Percentiles rank a stretch among this genome's conserved stretches.
These are phyloP conservation scores for Leishmania arabica DNA, from an alignment of 208 protist genomes.

Conservation along the genomic window DNA sequence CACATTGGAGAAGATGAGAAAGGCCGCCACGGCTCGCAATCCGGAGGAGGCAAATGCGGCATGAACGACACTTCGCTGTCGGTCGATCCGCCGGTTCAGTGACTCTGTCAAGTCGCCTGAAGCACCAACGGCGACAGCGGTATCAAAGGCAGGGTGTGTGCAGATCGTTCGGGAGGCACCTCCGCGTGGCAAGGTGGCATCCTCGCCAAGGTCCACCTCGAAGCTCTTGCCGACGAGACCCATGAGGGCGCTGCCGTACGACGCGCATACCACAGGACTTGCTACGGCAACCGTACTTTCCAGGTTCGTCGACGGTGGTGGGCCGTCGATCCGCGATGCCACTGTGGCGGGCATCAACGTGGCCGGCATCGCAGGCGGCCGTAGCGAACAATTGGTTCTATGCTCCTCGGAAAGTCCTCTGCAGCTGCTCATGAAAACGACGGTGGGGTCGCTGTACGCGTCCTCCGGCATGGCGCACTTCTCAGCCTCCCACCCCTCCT, in stretches of 20 bases:
- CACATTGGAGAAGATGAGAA: neutral
- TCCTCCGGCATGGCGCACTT: neutral
- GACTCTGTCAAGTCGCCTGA: neutral
- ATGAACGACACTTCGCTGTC: neutral
- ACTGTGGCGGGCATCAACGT: neutral
- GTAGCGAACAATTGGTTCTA: constrained; percentile 1
- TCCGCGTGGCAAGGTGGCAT: too few species aligned
- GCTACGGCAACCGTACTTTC: neutral
- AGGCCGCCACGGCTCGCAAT: neutral
- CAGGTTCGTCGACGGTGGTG: neutral
- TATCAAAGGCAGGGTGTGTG: neutral
- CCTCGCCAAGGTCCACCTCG: neutral
- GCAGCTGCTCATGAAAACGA: constrained; percentile 12
- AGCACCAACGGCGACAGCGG: neutral
- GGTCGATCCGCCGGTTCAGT: constrained; percentile 5
- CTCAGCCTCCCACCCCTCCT: neutral
- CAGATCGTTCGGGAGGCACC: neutral
- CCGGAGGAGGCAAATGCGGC: constrained; percentile 1
- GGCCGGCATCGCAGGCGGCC: neutral
- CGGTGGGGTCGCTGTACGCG: neutral
- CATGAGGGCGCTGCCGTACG: neutral
- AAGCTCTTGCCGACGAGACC: neutral
- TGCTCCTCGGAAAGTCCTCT: constrained; percentile 8
- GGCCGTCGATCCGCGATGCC: neutral
- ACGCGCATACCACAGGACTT: neutral